phyloP scores from a whole-genome alignment of 257 asterid species.

The Nicotiana benthamiana region DNA sequence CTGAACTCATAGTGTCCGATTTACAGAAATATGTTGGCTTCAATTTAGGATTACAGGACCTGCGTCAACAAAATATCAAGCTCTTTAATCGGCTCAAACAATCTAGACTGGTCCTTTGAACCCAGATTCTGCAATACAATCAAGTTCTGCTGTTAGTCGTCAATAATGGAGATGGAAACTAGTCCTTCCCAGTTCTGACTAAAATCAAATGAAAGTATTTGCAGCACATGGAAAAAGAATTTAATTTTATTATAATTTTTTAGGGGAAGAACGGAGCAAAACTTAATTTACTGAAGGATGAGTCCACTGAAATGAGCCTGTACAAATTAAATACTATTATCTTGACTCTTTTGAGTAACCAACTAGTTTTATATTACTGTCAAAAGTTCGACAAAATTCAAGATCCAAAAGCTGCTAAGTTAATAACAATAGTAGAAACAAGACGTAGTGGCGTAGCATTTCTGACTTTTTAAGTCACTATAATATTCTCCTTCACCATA shows the following conservation, averaged over 20 bases:
- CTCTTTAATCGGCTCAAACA: constrained; percentile 81
- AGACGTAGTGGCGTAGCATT: no score
- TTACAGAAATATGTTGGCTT: constrained; percentile 2
- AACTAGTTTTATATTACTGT: background rate
- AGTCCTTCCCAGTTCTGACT: background rate
- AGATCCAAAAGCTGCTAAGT: background rate
- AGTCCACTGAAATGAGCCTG: background rate
- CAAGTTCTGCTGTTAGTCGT: constrained; percentile 1
- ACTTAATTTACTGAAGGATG: background rate
- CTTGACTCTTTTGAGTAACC: background rate
- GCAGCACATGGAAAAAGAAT: constrained; percentile 2
- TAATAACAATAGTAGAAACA: background rate
- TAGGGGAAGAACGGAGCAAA: background rate
- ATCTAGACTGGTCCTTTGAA: constrained; percentile 65
- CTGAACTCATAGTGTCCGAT: constrained; percentile 1
- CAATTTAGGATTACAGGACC: constrained; percentile 30
- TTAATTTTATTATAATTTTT: background rate
- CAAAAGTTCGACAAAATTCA: background rate
- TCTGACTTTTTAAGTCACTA: background rate
- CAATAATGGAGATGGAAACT: background rate
- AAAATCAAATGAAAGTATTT: background rate
- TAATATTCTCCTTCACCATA: constrained; percentile 1
- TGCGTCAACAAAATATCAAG: constrained; percentile 86
- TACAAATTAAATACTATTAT: background rate
- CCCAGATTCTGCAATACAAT: constrained; percentile 53